These are phyloP conservation scores for Dendrobium chrysotoxum DNA, from an alignment of 106 monocot genomes.

Conservation along the genomic window DNA sequence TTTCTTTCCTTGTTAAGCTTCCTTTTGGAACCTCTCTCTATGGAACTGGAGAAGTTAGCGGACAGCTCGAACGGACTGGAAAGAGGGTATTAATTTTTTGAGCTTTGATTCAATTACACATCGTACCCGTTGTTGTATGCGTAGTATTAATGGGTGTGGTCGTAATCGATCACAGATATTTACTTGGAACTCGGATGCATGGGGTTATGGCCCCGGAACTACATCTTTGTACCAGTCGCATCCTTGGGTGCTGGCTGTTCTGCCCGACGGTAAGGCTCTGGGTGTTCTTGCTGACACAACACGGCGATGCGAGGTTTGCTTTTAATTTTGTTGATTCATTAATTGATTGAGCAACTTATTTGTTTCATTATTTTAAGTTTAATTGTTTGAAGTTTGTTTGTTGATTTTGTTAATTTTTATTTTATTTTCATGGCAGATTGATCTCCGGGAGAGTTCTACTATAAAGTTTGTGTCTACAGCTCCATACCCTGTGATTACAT, in stretches of 20 bases:
- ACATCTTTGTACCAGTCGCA: conserved; percentile 97
- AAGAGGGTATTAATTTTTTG: conserved; percentile 48
- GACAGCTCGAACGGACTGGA: conserved; percentile 87
- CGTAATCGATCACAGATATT: conserved; percentile 49
- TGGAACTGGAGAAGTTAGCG: conserved; percentile 98
- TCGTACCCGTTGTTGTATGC: neutral
- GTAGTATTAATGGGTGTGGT: neutral
- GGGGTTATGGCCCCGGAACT: conserved; percentile 87
- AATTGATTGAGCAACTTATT: neutral
- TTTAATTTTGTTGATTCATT: neutral
- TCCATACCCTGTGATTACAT: conserved; percentile 57
- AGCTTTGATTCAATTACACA: neutral
- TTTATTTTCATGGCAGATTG: conserved; percentile 35
- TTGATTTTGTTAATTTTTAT: conserved; percentile 8
- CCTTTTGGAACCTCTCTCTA: conserved; percentile 76
- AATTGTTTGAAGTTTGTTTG: neutral
- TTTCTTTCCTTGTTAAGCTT: conserved; percentile 32
- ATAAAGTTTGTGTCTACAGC: conserved; percentile 38
- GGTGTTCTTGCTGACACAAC: conserved; percentile 98
- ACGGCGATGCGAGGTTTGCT: conserved; percentile 73
- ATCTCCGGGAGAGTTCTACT: conserved; percentile 39
- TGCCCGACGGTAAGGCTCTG: conserved; percentile 78
- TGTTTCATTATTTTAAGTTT: neutral
- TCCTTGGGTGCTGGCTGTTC: conserved; percentile 87
- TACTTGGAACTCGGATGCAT: conserved; percentile 98